phyloP scores from a whole-genome alignment of 768 basidiomycete species.

The Mycena galericulata region DNA sequence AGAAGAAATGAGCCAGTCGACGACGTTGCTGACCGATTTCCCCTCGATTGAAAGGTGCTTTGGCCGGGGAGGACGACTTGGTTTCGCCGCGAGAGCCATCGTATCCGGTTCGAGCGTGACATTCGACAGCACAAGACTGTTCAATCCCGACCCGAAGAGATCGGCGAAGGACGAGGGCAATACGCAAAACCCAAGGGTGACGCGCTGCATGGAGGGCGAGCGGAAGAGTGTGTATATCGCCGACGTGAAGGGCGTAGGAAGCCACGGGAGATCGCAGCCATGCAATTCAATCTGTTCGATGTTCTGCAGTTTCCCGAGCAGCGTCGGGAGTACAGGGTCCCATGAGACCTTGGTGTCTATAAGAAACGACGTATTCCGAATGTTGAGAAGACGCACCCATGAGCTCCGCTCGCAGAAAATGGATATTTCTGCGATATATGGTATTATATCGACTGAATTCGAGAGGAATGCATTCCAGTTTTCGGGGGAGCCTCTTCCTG shows the following conservation, averaged over 20 bases:
- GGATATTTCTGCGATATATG: slow-evolving; percentile 11
- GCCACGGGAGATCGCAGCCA: slow-evolving; percentile 25
- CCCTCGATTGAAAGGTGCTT: slow-evolving; percentile 25
- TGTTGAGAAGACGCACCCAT: not conserved
- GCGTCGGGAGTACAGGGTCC: slow-evolving; percentile 20
- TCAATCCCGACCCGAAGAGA: slow-evolving; percentile 20
- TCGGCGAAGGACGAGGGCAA: slow-evolving; percentile 19
- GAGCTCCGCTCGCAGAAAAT: slow-evolving; percentile 30
- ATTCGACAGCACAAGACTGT: slow-evolving; percentile 21
- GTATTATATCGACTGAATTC: not conserved
- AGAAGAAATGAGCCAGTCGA: slow-evolving; percentile 23
- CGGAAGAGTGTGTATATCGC: slow-evolving; percentile 26
- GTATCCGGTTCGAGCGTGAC: slow-evolving; percentile 20
- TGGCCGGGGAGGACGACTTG: not conserved
- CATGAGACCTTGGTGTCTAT: slow-evolving; percentile 6
- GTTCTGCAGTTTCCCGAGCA: slow-evolving; percentile 18
- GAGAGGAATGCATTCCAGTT: slow-evolving; percentile 13
- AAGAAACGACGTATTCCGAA: not conserved
- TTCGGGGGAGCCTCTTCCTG: slow-evolving; percentile 17
- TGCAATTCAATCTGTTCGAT: slow-evolving; percentile 20
- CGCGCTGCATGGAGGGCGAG: slow-evolving; percentile 20
- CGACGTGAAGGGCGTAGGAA: slow-evolving; percentile 15
- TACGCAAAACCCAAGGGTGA: slow-evolving; percentile 23
- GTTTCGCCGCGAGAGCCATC: not conserved
- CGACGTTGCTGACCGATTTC: slow-evolving; percentile 6